Base-by-base conservation (phyloP, 1,139 yeast species). In the Diutina mesorugosa region DNA sequence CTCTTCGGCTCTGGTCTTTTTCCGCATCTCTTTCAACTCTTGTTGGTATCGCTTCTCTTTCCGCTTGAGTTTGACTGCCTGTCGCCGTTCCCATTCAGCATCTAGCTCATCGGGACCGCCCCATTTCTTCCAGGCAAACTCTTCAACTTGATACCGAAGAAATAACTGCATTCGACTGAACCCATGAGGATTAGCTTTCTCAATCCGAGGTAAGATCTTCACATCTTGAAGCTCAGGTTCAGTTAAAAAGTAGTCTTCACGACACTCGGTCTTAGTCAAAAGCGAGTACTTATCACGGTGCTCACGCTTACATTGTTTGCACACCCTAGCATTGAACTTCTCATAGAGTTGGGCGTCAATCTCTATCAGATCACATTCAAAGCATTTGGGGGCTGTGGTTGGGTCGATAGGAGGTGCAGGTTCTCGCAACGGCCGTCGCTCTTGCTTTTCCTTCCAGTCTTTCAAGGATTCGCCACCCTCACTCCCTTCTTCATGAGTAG, bases 181-280 rank as follows among this genome's bases (percentile, higher is more conserved):
- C 54, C 95, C 90, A 69, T 93, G 97, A 0, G 99, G 99, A 65
- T 95, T 95, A 7, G 97, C 91, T 63, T 91, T 88, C 62, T 90
- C 96, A 59, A 91, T 73, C 61, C 95, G 81, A 7, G 87, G 87
- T 60, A 95, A 74, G 35, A 90, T 70, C 1, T 71, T 74, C 4
- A 69, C 70, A 67, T 95, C 99, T 56, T 82, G 78, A 48, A 95
- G 74, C 67, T 95, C 99, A 0, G 97, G 95, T 58, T 93, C 98
- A 0, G 99, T 93, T 47, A 93, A 69, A 53, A 93, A 78, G 66
- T 95, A 95, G 70, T 95, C 99, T 62, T 88, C 95, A 56, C 84
- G 81, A 68, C 97, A 90, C 69, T 95, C 99, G 0, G 99, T 95
- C 69, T 95, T 95, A 10, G 99, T 95, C 56, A 95, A 72, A 41